phyloP scores from a whole-genome alignment of 768 basidiomycete genomes.

The Pleurotus eryngii region DNA sequence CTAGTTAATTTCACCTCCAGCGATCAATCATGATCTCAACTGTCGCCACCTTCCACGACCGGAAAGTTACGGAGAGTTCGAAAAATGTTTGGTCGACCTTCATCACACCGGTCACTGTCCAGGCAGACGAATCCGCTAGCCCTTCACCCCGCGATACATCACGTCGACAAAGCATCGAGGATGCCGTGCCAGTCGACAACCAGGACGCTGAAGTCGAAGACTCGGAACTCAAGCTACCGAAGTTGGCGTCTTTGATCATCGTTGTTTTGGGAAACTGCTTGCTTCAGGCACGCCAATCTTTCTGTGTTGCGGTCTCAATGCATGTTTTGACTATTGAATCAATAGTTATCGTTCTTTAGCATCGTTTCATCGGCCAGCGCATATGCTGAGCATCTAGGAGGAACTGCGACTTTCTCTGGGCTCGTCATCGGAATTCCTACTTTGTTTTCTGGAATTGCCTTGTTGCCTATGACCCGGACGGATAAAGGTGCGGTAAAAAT shows the following conservation, averaged over 20 bases:
- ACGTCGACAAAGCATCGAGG: too few relatives aligned
- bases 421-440: slow-evolving; percentile 68
- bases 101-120: neutral
- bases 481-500: slow-evolving; percentile 45
- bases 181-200: neutral
- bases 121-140: neutral
- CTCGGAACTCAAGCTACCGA: slow-evolving; percentile 45
- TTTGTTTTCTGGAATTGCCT: slow-evolving; percentile 52
- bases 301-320: neutral
- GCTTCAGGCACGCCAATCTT: slow-evolving; percentile 32
- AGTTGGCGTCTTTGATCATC: slow-evolving; percentile 36
- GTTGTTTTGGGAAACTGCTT: slow-evolving; percentile 40
- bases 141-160: too few relatives aligned
- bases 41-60: slow-evolving; percentile 1
- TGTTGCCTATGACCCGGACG: slow-evolving; percentile 51
- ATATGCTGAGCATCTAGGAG: slow-evolving; percentile 62
- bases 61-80: neutral
- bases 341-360: slow-evolving; percentile 64
- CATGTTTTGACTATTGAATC: neutral
- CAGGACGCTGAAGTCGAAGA: slow-evolving; percentile 6
- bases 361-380: slow-evolving; percentile 63
- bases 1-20: too few relatives aligned
- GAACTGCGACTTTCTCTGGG: slow-evolving; percentile 68
- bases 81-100: neutral
- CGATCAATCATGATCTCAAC: neutral